Evolutionary conservation across 352 stramenopile species (phyloP).

Genomic region (Phytophthora vignae): DNA sequence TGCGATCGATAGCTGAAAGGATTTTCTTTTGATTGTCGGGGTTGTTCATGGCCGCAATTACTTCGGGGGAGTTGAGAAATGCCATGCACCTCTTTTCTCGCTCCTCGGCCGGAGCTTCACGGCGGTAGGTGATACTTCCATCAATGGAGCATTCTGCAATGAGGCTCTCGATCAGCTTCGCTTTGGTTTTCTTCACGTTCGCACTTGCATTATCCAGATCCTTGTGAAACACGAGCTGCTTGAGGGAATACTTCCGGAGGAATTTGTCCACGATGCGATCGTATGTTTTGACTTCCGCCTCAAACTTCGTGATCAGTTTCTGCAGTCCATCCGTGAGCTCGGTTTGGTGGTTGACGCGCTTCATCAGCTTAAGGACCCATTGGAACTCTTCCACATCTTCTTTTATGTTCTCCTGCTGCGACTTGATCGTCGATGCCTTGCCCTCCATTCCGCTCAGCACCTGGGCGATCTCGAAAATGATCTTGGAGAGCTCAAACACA

Average conservation of each 20-base stretch:
- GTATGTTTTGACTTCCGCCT: neutral
- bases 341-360: neutral
- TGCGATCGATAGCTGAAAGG: neutral
- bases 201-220: neutral
- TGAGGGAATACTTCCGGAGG: neutral
- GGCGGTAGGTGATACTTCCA: neutral
- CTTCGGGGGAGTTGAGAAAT: neutral
- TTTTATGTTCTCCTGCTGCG: neutral
- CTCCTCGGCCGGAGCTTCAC: neutral
- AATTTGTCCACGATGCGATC: neutral
- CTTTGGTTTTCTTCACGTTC: neutral
- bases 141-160: neutral
- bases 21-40: neutral
- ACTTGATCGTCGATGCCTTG: neutral
- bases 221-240: neutral
- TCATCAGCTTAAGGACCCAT: neutral
- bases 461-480: neutral
- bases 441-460: neutral
- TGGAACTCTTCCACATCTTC: neutral
- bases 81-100: neutral
- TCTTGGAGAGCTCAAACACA: slow-evolving; percentile 2
- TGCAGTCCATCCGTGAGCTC: neutral
- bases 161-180: neutral
- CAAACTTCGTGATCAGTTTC: neutral
- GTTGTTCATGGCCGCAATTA: neutral